Base-by-base conservation (phyloP, 176 grass and related monocot species). In the Avena insularis region DNA sequence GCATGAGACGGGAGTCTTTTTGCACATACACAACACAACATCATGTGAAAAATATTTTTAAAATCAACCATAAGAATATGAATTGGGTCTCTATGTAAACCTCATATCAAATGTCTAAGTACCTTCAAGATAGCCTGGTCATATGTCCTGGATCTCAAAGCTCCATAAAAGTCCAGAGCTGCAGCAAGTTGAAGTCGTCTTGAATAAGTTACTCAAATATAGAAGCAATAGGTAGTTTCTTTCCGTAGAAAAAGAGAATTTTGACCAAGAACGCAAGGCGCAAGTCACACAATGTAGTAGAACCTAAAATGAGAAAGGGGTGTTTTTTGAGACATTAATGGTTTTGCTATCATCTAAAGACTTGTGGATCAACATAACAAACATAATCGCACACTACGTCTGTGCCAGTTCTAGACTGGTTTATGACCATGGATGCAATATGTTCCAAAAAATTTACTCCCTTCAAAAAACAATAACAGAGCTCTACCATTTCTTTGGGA, bases 141-240 rank as follows among this genome's bases (percentile, higher is more conserved):
- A 86, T 98, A 96, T 83, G 97, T 96, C 76, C 88, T 96, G 1
- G 97, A 94, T 60, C 97, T 92, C 82, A 99, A 77, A 89, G 90
- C 97, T 85, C 94, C 97, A 91, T 94, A 96, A 48, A 99, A 96
- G 83, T 99, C 97, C 66, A 96, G 82, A 82, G 97, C 94, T 96
- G 82, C 85, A 82, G n/a, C 83, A 86, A 50, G 58, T 88, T 50
- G 58, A 79, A 53, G 49, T 62, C 6, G 0, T 81, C 15, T 77
- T 82, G 15, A 87, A 49, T 78, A 84, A 75, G 78, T 71, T 36
- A 60, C 33, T 85, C 9, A 15, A 80, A 80, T 27, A 19, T 80
- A 70, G 27, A 84, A 54, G 9, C 3, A 1, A 75, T 2, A 36
- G 35, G 35, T 65, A 60, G 11, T 38, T 33, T 53, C 45, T 77